Evolutionary conservation across 306 rosid genomes (phyloP).

Genomic region (Lupinus albus): DNA sequence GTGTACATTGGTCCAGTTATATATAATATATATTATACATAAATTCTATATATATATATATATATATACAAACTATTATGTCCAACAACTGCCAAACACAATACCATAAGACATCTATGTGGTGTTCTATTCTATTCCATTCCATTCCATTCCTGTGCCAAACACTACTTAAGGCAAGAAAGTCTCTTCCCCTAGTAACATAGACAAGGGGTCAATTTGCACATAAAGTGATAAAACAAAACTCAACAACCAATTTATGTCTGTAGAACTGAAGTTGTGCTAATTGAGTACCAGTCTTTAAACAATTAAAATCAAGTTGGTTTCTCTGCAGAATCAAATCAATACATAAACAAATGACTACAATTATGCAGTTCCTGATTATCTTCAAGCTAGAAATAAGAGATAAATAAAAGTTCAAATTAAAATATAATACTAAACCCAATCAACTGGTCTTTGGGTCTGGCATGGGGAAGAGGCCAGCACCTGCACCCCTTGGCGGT

Average conservation of each 20-base stretch:
- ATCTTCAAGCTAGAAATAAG: constrained; percentile 37
- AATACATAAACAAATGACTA: constrained; percentile 32
- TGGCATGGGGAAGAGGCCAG: constrained; percentile 94
- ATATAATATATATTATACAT: too few species aligned
- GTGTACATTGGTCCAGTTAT: too few species aligned
- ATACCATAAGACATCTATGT: too few species aligned
- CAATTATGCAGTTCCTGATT: constrained; percentile 40
- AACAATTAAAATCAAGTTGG: constrained; percentile 36
- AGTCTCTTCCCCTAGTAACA: background rate
- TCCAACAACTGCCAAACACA: too few species aligned
- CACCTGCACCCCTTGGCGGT: constrained; percentile 86
- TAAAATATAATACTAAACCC: constrained; percentile 24
- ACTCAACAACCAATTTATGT: constrained; percentile 25
- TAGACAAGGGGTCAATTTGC: constrained; percentile 22
- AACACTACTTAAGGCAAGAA: background rate
- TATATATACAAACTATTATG: too few species aligned
- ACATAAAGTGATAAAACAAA: constrained; percentile 15
- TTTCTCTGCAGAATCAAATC: constrained; percentile 38
- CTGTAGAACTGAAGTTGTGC: constrained; percentile 34
- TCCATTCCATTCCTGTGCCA: too few species aligned
- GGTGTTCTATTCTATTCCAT: too few species aligned
- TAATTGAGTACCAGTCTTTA: constrained; percentile 33
- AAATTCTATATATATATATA: too few species aligned
- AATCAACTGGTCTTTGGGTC: constrained; percentile 87
- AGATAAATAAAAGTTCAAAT: background rate